Evolutionary conservation across 192 early-diverging fungal species (phyloP).

Genomic region (Coemansia sp.): DNA sequence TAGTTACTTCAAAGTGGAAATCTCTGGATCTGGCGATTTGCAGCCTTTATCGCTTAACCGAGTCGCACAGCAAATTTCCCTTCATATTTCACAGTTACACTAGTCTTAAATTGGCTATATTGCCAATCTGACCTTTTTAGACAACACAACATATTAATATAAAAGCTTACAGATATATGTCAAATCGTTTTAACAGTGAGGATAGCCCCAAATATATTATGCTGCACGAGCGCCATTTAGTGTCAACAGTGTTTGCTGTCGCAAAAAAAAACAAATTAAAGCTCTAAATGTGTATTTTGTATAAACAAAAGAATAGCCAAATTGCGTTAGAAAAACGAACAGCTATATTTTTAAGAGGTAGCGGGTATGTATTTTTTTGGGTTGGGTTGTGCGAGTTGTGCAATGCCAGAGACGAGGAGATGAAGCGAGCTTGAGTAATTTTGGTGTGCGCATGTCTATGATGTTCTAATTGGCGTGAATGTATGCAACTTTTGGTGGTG

Average conservation of each 20-base stretch:
- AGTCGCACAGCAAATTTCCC: constrained; percentile 21
- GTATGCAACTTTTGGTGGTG: no score
- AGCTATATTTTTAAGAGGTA: constrained; percentile 3
- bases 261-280: not conserved
- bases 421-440: no score
- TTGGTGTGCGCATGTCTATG: no score
- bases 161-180: no score
- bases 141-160: no score
- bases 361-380: not conserved
- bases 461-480: no score
- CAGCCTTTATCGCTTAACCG: constrained; percentile 10
- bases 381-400: not conserved
- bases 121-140: not conserved
- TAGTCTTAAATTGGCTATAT: not conserved
- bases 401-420: no score
- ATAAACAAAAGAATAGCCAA: constrained; percentile 11
- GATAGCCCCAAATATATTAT: no score
- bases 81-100: constrained; percentile 13
- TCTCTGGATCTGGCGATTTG: constrained; percentile 1
- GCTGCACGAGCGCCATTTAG: no score
- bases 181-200: no score
- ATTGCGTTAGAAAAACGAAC: not conserved
- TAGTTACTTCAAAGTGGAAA: constrained; percentile 10
- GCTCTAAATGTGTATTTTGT: not conserved
- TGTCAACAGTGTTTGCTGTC: no score